These are phyloP conservation scores for Phytopythium mirpurense DNA, from an alignment of 352 stramenopile genomes.

Conservation along the genomic window DNA sequence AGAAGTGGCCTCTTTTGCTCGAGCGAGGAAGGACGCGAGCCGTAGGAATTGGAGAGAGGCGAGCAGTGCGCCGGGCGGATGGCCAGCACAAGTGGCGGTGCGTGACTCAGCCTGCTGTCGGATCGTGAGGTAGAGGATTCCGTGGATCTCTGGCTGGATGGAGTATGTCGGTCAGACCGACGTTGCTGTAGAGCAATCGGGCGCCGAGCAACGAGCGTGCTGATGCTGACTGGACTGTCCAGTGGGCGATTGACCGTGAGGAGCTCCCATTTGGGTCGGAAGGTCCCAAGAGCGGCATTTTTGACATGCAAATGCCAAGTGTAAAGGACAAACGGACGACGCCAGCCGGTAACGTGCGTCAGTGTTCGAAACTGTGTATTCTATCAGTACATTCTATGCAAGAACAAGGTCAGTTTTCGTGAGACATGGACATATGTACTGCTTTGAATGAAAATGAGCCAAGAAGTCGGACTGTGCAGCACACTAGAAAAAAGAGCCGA, in stretches of 20 bases:
- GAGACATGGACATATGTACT: neutral
- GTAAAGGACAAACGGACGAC: neutral
- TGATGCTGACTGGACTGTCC: neutral
- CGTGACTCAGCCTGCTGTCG: neutral
- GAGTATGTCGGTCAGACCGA: neutral
- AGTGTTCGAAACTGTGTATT: conserved; percentile 1
- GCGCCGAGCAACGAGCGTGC: neutral
- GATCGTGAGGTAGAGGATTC: neutral
- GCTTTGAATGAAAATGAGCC: neutral
- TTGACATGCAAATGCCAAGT: neutral
- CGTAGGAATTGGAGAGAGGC: neutral
- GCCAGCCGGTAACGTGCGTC: neutral
- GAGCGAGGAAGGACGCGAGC: too few relatives aligned
- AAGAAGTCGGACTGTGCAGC: too few relatives aligned
- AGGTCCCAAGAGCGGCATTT: neutral
- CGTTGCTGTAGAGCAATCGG: too few relatives aligned
- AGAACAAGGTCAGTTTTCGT: neutral
- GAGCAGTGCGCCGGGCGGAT: neutral
- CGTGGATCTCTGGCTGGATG: neutral
- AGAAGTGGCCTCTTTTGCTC: too few relatives aligned
- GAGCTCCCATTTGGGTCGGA: neutral
- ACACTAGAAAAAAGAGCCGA: neutral
- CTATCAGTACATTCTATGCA: neutral
- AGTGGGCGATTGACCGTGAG: neutral
- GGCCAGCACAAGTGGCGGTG: neutral